These are phyloP conservation scores for Cladobotryum protrusum DNA, from an alignment of 2,329 filamentous ascomycete species.

Conservation along the genomic window DNA sequence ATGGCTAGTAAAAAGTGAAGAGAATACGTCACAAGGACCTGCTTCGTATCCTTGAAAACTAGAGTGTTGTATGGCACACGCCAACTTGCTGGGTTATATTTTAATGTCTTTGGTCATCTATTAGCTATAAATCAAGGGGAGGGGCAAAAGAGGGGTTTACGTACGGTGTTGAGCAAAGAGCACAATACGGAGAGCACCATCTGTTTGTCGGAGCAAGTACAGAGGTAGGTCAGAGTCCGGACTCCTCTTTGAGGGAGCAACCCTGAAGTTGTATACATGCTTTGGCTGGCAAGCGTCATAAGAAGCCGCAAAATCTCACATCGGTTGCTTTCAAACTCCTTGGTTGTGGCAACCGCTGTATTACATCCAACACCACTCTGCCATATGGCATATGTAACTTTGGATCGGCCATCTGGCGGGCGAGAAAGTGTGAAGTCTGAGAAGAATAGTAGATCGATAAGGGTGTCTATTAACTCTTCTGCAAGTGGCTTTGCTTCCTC, in stretches of 20 bases:
- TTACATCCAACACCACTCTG: slow-evolving; percentile 97
- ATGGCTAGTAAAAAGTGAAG: slow-evolving; percentile 84
- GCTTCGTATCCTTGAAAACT: slow-evolving; percentile 84
- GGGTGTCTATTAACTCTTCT: slow-evolving; percentile 85
- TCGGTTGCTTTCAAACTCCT: slow-evolving; percentile 87
- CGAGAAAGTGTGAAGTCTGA: slow-evolving; percentile 79
- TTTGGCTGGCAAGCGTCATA: slow-evolving; percentile 79
- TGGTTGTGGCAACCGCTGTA: slow-evolving; percentile 77
- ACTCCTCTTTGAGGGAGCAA: slow-evolving; percentile 77
- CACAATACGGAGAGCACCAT: slow-evolving; percentile 84
- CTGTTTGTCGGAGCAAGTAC: slow-evolving; percentile 83
- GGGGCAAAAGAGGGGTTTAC: slow-evolving; percentile 21
- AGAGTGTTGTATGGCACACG: slow-evolving; percentile 89
- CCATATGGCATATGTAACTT: slow-evolving; percentile 93
- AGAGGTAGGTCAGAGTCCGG: slow-evolving; percentile 80
- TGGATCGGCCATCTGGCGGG: slow-evolving; percentile 63
- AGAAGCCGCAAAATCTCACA: slow-evolving; percentile 84
- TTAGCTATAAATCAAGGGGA: slow-evolving; percentile 1
- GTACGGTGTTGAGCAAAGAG: slow-evolving; percentile 86
- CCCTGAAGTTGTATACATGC: slow-evolving; percentile 84
- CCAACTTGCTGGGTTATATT: slow-evolving; percentile 94
- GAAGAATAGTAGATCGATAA: slow-evolving; percentile 87
- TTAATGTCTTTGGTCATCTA: slow-evolving; percentile 59
- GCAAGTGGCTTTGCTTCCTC: slow-evolving; percentile 82
- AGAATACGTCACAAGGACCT: slow-evolving; percentile 85